phyloP scores from a whole-genome alignment of 805 yeast species.

The Candida xiaguanensis region DNA sequence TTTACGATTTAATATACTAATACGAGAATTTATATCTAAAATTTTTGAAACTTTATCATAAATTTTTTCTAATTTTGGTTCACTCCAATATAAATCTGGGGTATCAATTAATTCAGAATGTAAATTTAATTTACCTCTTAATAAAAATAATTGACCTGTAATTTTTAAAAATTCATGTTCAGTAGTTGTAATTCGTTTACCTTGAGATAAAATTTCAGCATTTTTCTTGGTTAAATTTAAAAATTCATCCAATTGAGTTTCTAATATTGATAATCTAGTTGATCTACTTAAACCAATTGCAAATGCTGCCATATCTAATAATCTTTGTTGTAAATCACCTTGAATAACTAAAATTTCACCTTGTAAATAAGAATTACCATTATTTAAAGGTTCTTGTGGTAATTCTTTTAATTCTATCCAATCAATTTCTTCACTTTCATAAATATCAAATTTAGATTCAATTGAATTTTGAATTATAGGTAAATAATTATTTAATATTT shows the following conservation, averaged over 20 bases:
- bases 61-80: constrained; percentile 75
- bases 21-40: constrained; percentile 74
- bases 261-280: constrained; percentile 79
- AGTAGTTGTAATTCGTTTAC: constrained; percentile 40
- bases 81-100: constrained; percentile 92
- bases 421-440: constrained; percentile 87
- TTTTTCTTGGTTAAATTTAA: constrained; percentile 59
- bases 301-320: constrained; percentile 82
- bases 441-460: constrained; percentile 12
- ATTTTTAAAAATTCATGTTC: constrained; percentile 61
- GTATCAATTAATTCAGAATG: constrained; percentile 88
- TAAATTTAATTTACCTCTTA: constrained; percentile 79
- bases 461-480: constrained; percentile 51
- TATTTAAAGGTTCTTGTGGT: constrained; percentile 18
- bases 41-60: constrained; percentile 68
- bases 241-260: constrained; percentile 65
- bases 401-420: constrained; percentile 47
- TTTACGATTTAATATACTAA: constrained; percentile 75
- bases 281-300: constrained; percentile 85
- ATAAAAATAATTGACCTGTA: constrained; percentile 70
- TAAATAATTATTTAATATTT: constrained; percentile 42
- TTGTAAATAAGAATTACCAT: constrained; percentile 41
- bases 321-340: constrained; percentile 45
- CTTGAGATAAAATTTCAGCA: constrained; percentile 64
- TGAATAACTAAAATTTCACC: constrained; percentile 73